Evolutionary conservation across 2,329 filamentous ascomycete species (phyloP).

Genomic region (Paraphaeosphaeria sporulosa): DNA sequence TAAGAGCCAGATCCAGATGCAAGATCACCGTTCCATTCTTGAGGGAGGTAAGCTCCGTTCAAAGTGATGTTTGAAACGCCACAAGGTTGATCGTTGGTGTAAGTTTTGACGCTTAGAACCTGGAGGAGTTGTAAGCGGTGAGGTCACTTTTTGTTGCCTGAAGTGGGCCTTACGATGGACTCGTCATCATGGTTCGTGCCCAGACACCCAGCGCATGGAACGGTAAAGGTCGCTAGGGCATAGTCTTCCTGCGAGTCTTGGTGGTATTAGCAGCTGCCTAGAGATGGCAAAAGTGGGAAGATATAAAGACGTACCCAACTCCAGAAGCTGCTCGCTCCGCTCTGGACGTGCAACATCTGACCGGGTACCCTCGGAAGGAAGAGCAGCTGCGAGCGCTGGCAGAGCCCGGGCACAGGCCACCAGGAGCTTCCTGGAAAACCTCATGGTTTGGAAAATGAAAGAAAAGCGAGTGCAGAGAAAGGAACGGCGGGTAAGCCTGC

Average conservation of each 20-base stretch:
- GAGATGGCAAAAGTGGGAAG: slow-evolving; percentile 30
- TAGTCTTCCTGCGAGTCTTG: slow-evolving; percentile 45
- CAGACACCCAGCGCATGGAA: slow-evolving; percentile 54
- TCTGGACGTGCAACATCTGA: slow-evolving; percentile 26
- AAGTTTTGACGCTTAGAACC: slow-evolving; percentile 53
- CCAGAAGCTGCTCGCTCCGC: slow-evolving; percentile 28
- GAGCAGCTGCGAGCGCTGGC: slow-evolving; percentile 39
- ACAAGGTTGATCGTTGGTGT: slow-evolving; percentile 48
- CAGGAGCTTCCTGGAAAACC: slow-evolving; percentile 40
- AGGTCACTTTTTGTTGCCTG: slow-evolving; percentile 39
- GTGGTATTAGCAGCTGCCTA: slow-evolving; percentile 43
- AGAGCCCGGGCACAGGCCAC: slow-evolving; percentile 38
- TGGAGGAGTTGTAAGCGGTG: slow-evolving; percentile 40
- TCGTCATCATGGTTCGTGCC: slow-evolving; percentile 51
- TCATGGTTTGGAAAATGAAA: slow-evolving; percentile 32
- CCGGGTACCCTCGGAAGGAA: slow-evolving; percentile 26
- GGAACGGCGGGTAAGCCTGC: slow-evolving; percentile 22
- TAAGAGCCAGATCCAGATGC: slow-evolving; percentile 46
- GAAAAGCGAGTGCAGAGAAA: slow-evolving; percentile 22
- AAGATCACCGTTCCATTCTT: slow-evolving; percentile 49
- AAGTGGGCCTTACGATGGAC: slow-evolving; percentile 49
- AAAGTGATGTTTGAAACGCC: slow-evolving; percentile 52
- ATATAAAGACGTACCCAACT: slow-evolving; percentile 42
- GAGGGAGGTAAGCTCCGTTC: slow-evolving; percentile 49
- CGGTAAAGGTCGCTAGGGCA: slow-evolving; percentile 52